Percentiles rank a stretch among this genome's conserved stretches.
phyloP scores from a whole-genome alignment of 106 monocot genomes.

The Phalaenopsis aphrodite region DNA sequence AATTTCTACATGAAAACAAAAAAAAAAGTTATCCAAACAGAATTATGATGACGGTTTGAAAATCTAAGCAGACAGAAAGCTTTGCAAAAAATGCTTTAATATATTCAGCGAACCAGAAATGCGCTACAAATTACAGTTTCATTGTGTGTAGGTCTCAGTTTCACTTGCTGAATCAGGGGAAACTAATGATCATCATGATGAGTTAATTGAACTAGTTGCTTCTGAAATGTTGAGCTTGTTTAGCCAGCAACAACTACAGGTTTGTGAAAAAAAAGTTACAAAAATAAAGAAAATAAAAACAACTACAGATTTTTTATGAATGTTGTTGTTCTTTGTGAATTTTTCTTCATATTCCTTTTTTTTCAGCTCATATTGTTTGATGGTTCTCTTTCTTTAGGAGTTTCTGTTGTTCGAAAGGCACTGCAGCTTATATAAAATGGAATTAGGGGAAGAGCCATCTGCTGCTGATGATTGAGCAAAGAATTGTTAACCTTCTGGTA shows the following conservation, averaged over 20 bases:
- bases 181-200: constrained; percentile 36
- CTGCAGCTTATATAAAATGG: constrained; percentile 47
- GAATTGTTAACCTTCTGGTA: neutral
- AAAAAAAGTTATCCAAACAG: too few species aligned
- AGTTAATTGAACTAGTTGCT: constrained; percentile 78
- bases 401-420: constrained; percentile 72
- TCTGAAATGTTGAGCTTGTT: constrained; percentile 61
- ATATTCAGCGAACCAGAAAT: neutral
- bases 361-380: neutral
- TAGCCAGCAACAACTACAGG: constrained; percentile 92
- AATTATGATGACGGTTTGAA: too few species aligned
- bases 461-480: constrained; percentile 17
- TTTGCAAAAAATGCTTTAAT: constrained; percentile 14
- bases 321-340: neutral
- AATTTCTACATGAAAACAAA: too few species aligned
- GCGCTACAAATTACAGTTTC: neutral
- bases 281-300: constrained; percentile 10
- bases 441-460: constrained; percentile 35
- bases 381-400: constrained; percentile 32
- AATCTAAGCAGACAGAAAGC: too few species aligned
- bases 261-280: constrained; percentile 3
- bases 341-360: neutral
- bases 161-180: constrained; percentile 69
- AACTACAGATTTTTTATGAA: constrained; percentile 56
- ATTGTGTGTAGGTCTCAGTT: constrained; percentile 46